Percentiles rank a stretch among this genome's conserved stretches.
Evolutionary conservation across 768 basidiomycete species (phyloP).

Genomic region (Suillus cothurnatus): DNA sequence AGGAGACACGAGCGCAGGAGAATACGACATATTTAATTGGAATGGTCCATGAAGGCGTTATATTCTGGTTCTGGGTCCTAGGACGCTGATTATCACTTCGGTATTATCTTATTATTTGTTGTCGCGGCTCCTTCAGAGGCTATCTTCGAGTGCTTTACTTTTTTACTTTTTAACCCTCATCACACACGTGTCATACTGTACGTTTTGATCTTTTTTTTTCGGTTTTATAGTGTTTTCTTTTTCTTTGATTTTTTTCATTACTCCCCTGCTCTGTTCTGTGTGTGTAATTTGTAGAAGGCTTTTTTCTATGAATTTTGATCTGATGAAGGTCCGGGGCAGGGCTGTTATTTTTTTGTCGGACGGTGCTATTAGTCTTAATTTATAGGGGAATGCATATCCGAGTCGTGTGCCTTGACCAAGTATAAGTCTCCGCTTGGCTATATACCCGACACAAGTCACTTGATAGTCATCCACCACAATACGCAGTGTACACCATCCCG

Average conservation of each 20-base stretch:
- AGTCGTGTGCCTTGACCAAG: neutral
- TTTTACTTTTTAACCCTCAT: neutral
- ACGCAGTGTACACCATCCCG: neutral
- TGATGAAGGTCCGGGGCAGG: neutral
- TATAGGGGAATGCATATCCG: conserved; percentile 2
- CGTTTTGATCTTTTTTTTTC: conserved; percentile 1
- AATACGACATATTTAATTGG: conserved; percentile 66
- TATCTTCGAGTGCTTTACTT: neutral
- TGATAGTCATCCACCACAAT: neutral
- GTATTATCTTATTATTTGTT: conserved; percentile 24
- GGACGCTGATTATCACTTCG: conserved; percentile 29
- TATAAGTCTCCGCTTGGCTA: neutral
- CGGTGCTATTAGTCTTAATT: neutral
- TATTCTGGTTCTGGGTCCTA: conserved; percentile 16
- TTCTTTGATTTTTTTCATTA: conserved; percentile 7
- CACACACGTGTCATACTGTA: neutral
- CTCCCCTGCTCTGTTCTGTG: conserved; percentile 12
- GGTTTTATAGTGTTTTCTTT: neutral
- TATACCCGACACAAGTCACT: neutral
- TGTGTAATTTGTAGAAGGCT: conserved; percentile 35
- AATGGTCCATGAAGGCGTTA: conserved; percentile 38
- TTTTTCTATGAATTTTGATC: conserved; percentile 10
- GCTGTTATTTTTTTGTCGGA: neutral
- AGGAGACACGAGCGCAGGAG: conserved; percentile 48
- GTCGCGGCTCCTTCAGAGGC: conserved; percentile 4